A percentile compares a stretch with the other conserved stretches of the same genome.
Evolutionary conservation across 169 alveolate genomes (phyloP).

Genomic region (Eimeria praecox): DNA sequence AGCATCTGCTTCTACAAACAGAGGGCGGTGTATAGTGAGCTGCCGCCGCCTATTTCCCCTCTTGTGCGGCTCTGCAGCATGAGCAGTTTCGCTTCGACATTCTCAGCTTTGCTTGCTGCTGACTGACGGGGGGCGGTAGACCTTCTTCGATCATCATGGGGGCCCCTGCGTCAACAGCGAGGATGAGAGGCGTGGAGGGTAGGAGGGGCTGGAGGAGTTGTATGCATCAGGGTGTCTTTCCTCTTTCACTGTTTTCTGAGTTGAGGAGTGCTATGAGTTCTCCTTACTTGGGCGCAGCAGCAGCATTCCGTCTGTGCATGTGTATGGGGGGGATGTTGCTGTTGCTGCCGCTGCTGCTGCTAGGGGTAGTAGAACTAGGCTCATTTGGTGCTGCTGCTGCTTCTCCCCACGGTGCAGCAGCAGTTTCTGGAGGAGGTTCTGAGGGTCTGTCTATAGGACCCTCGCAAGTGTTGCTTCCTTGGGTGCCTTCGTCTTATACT

Average conservation of each 20-base stretch:
- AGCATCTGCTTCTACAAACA: background rate
- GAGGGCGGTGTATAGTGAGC: background rate
- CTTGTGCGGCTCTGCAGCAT: background rate
- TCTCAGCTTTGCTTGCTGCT: background rate
- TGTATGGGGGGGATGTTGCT: background rate
- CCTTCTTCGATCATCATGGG: background rate
- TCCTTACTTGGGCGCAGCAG: no score
- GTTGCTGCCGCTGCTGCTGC: no score
- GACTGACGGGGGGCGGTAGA: background rate
- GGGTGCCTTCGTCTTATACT: constrained; percentile 65
- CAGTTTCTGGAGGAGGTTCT: background rate
- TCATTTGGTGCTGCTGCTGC: no score
- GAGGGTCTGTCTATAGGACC: constrained; percentile 71
- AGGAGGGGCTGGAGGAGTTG: background rate
- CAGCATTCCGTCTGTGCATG: background rate
- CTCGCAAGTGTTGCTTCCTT: constrained; percentile 77
- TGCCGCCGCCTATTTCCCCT: background rate
- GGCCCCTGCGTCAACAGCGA: background rate
- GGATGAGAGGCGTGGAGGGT: background rate
- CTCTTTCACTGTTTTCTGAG: no score
- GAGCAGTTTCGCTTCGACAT: background rate
- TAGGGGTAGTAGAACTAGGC: no score
- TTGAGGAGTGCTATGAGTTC: no score
- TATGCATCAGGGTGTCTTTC: no score
- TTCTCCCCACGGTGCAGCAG: background rate